Evolutionary conservation across 2,329 filamentous ascomycete genomes (phyloP).

Genomic region (Myriosclerotinia scirpicola): DNA sequence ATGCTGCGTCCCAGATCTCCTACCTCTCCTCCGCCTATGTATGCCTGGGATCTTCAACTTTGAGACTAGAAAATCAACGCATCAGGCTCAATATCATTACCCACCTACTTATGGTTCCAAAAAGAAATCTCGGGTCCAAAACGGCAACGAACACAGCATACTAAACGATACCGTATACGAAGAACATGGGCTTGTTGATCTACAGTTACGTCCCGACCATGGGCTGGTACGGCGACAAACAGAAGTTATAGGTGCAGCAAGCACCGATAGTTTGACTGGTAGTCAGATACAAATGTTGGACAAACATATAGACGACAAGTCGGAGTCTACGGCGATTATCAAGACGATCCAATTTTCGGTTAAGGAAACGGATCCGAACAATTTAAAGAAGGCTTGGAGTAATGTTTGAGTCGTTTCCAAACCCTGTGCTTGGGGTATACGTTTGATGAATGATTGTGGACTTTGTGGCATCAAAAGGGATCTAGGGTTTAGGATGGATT

Average conservation of each 20-base stretch:
- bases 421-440: neutral
- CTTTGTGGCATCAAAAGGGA: neutral
- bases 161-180: neutral
- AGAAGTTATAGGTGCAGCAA: conserved; percentile 3
- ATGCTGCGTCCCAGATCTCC: conserved; percentile 20
- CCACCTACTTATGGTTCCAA: neutral
- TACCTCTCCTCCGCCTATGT: neutral
- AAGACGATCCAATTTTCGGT: conserved; percentile 10
- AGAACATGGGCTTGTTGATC: neutral
- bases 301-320: conserved; percentile 2
- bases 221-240: conserved; percentile 1
- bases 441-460: neutral
- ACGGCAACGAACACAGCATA: neutral
- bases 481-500: neutral
- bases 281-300: neutral
- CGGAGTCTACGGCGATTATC: neutral
- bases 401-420: conserved; percentile 3
- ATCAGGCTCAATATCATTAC: conserved; percentile 4
- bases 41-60: neutral
- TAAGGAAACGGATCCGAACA: neutral
- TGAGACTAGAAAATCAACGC: neutral
- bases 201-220: conserved; percentile 12
- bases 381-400: conserved; percentile 13
- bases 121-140: neutral
- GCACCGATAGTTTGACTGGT: conserved; percentile 7